phyloP scores from a whole-genome alignment of 2,329 filamentous ascomycete species.

The Kalmusia sp. region DNA sequence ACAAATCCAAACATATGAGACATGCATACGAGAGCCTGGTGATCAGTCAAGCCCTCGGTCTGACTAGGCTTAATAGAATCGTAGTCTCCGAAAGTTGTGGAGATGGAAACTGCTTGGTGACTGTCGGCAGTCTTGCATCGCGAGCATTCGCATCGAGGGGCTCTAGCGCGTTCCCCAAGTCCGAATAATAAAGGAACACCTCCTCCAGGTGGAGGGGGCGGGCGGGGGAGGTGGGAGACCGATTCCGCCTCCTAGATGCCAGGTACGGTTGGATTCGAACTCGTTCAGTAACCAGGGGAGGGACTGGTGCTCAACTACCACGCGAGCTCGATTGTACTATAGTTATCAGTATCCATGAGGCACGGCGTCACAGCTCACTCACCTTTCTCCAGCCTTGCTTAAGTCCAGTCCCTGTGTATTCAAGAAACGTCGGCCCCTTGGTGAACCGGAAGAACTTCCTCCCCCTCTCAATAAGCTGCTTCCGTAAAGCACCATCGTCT shows the following conservation, averaged over 20 bases:
- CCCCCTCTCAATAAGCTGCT: constrained; percentile 1
- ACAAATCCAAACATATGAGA: too few relatives aligned
- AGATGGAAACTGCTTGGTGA: neutral
- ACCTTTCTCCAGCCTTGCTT: neutral
- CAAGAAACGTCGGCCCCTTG: constrained; percentile 1
- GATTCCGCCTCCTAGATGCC: neutral
- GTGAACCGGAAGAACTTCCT: constrained; percentile 7
- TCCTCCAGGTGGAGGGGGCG: too few relatives aligned
- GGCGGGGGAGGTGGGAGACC: too few relatives aligned
- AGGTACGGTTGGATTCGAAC: neutral
- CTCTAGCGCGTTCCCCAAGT: neutral
- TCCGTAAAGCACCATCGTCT: neutral
- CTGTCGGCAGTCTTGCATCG: neutral
- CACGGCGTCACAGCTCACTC: neutral
- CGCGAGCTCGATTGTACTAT: neutral
- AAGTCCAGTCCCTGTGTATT: constrained; percentile 6
- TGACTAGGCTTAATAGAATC: constrained; percentile 6
- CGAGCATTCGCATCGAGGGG: constrained; percentile 3
- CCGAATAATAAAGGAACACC: too few relatives aligned
- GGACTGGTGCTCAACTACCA: neutral
- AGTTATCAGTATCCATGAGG: neutral
- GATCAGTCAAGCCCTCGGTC: constrained; percentile 1
- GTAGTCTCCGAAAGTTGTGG: constrained; percentile 10
- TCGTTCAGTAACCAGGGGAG: neutral
- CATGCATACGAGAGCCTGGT: too few relatives aligned